A percentile compares a stretch with the other conserved stretches of the same genome.
phyloP scores from a whole-genome alignment of 441 rosid species.

The Adansonia madagascariensis region DNA sequence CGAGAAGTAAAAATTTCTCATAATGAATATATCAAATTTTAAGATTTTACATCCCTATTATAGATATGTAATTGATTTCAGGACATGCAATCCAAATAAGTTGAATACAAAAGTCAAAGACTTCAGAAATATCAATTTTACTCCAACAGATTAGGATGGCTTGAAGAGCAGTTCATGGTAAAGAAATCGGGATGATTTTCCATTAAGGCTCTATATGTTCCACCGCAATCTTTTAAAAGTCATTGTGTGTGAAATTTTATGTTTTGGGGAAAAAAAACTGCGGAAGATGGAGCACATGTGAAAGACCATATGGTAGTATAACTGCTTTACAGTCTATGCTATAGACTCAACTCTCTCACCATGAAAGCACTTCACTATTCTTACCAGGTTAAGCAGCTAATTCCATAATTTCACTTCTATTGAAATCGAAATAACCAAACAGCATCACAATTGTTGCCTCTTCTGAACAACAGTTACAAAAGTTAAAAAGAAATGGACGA shows the following conservation, averaged over 20 bases:
- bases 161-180: background rate
- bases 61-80: background rate
- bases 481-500: background rate
- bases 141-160: background rate
- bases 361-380: background rate
- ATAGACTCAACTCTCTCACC: background rate
- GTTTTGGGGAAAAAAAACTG: background rate
- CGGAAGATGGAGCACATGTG: background rate
- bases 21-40: background rate
- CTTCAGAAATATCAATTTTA: background rate
- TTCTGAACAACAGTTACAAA: background rate
- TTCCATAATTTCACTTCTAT: background rate
- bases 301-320: background rate
- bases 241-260: background rate
- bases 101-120: background rate
- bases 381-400: background rate
- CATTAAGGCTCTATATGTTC: background rate
- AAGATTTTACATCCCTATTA: background rate
- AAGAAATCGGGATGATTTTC: background rate
- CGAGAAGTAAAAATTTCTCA: background rate
- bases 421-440: background rate
- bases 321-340: background rate
- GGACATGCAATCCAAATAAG: background rate
- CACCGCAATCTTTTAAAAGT: background rate
- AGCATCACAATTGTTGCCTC: background rate